Evolutionary conservation across 768 basidiomycete genomes (phyloP).

Genomic region (Pleurotus giganteus): DNA sequence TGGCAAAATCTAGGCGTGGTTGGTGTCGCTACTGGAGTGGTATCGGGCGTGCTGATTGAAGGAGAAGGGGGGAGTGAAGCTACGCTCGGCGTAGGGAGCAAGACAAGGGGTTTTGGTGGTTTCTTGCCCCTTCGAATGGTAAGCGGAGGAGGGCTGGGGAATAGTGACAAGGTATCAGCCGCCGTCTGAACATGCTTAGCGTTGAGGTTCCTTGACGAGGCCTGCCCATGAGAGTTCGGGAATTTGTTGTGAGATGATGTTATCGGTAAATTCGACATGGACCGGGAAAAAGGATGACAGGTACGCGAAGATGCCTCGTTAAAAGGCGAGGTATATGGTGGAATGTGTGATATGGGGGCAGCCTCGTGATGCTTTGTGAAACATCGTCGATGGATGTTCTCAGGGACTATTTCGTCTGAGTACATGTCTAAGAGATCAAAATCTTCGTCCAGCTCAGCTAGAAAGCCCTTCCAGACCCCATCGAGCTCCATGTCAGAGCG

Average conservation of each 20-base stretch:
- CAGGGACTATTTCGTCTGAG: background rate
- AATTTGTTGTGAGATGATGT: background rate
- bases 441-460: conserved; percentile 22
- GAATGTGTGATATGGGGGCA: background rate
- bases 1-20: conserved; percentile 28
- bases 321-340: conserved; percentile 5
- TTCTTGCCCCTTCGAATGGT: conserved; percentile 13
- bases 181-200: background rate
- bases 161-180: conserved; percentile 10
- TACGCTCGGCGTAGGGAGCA: conserved; percentile 27
- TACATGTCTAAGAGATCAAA: conserved; percentile 5
- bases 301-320: background rate
- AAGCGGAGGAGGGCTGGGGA: conserved; percentile 17
- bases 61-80: conserved; percentile 32
- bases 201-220: conserved; percentile 20
- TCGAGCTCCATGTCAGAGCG: conserved; percentile 21
- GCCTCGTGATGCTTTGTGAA: conserved; percentile 1
- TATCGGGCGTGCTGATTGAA: conserved; percentile 31
- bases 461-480: conserved; percentile 26
- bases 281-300: conserved; percentile 2
- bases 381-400: conserved; percentile 3
- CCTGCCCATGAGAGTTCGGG: background rate
- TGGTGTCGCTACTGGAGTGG: conserved; percentile 43
- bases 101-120: conserved; percentile 36
- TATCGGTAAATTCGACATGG: conserved; percentile 1